Evolutionary conservation across 768 basidiomycete genomes (phyloP).

Genomic region (Termitomyces sp.): DNA sequence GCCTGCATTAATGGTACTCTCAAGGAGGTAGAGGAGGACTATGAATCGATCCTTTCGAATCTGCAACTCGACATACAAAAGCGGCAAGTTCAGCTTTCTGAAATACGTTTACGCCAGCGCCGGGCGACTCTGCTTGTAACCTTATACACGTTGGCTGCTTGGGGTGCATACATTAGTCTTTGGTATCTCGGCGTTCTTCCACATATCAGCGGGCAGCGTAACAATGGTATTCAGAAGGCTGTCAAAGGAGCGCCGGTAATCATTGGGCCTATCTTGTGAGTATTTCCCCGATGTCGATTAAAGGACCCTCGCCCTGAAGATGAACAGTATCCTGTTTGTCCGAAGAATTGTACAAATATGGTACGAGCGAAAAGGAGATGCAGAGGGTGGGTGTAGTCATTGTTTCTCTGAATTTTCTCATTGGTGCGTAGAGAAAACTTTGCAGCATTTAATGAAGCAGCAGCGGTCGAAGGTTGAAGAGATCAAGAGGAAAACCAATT

Average conservation of each 20-base stretch:
- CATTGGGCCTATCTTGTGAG: slow-evolving; percentile 76
- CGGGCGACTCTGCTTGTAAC: slow-evolving; percentile 74
- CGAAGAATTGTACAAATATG: slow-evolving; percentile 79
- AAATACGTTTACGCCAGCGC: slow-evolving; percentile 82
- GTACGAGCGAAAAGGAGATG: slow-evolving; percentile 75
- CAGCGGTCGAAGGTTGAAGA: slow-evolving; percentile 88
- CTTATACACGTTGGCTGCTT: slow-evolving; percentile 67
- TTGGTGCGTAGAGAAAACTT: slow-evolving; percentile 59
- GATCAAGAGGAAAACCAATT: slow-evolving; percentile 97
- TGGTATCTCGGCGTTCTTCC: slow-evolving; percentile 69
- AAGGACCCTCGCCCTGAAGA: slow-evolving; percentile 2
- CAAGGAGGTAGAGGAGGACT: slow-evolving; percentile 63
- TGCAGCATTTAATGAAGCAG: slow-evolving; percentile 67
- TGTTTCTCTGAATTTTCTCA: neutral
- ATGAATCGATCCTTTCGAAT: slow-evolving; percentile 64
- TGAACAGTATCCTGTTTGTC: slow-evolving; percentile 61
- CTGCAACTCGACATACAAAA: slow-evolving; percentile 68
- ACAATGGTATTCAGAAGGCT: slow-evolving; percentile 33
- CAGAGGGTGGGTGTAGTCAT: slow-evolving; percentile 53
- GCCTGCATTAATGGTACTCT: neutral
- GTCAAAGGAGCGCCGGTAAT: slow-evolving; percentile 54
- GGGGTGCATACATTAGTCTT: slow-evolving; percentile 66
- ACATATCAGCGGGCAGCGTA: slow-evolving; percentile 24
- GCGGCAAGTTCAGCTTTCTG: slow-evolving; percentile 68
- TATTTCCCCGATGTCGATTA: slow-evolving; percentile 12